Percentiles rank a stretch among this genome's conserved stretches.
Evolutionary conservation across 345 rosid genomes (phyloP).

Genomic region (Citrus sp.): DNA sequence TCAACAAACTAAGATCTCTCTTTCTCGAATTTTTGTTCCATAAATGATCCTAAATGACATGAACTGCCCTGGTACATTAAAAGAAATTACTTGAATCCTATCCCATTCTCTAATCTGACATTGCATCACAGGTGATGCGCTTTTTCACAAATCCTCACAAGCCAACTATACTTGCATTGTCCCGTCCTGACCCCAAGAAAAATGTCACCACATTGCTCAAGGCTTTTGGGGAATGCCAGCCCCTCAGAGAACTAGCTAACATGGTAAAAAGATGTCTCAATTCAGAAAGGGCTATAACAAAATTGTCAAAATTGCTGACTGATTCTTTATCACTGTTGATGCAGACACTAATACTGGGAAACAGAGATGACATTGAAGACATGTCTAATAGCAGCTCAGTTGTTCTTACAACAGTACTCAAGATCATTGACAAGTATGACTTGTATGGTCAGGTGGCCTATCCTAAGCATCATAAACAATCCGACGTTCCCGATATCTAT

Average conservation of each 20-base stretch:
- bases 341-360: slow-evolving; percentile 64
- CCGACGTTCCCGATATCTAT: slow-evolving; percentile 67
- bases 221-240: slow-evolving; percentile 90
- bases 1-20: background rate
- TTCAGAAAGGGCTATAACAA: background rate
- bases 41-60: background rate
- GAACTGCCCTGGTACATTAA: background rate
- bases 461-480: slow-evolving; percentile 76
- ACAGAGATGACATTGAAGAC: slow-evolving; percentile 68
- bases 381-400: slow-evolving; percentile 51
- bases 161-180: slow-evolving; percentile 83
- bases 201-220: slow-evolving; percentile 82
- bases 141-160: slow-evolving; percentile 92
- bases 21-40: background rate
- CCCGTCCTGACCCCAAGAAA: slow-evolving; percentile 92
- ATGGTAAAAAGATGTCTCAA: slow-evolving; percentile 41
- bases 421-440: slow-evolving; percentile 65
- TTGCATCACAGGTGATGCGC: slow-evolving; percentile 61
- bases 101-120: slow-evolving; percentile 1
- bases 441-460: slow-evolving; percentile 69
- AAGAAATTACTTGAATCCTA: background rate
- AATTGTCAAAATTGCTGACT: slow-evolving; percentile 7
- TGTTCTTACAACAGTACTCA: slow-evolving; percentile 57
- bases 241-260: slow-evolving; percentile 84
- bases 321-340: background rate